Percentiles rank a stretch among this genome's conserved stretches.
Evolutionary conservation across 305 asterid genomes (phyloP).

Genomic region (Stenogyne calaminthoides): DNA sequence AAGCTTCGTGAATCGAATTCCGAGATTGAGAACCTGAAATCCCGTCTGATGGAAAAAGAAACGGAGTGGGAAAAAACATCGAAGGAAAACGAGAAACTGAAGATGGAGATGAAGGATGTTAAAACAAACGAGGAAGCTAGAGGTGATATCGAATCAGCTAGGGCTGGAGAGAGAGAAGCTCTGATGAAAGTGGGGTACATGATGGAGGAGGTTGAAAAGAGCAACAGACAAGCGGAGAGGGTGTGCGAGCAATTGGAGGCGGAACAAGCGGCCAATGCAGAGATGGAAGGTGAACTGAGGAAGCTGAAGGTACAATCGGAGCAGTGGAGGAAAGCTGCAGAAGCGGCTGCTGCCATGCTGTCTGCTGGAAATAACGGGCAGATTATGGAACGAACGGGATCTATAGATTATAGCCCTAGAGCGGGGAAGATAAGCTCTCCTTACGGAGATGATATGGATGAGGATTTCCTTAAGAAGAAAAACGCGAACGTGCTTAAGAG

Average conservation of each 20-base stretch:
- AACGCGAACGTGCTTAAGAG: slow-evolving; percentile 67
- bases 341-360: slow-evolving; percentile 71
- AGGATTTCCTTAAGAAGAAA: slow-evolving; percentile 63
- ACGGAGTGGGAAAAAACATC: slow-evolving; percentile 37
- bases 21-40: slow-evolving; percentile 44
- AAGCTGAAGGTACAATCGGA: slow-evolving; percentile 67
- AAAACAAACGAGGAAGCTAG: slow-evolving; percentile 27
- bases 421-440: slow-evolving; percentile 52
- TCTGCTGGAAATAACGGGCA: slow-evolving; percentile 63
- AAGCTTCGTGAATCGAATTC: slow-evolving; percentile 39
- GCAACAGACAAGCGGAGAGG: slow-evolving; percentile 42
- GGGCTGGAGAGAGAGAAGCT: slow-evolving; percentile 55
- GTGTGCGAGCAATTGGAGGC: slow-evolving; percentile 61
- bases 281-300: slow-evolving; percentile 65
- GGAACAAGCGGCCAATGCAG: slow-evolving; percentile 58
- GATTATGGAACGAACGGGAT: slow-evolving; percentile 57
- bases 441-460: slow-evolving; percentile 54
- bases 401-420: slow-evolving; percentile 56
- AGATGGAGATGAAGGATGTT: slow-evolving; percentile 30
- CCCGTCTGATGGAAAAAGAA: slow-evolving; percentile 50
- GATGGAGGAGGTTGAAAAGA: slow-evolving; percentile 55
- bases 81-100: slow-evolving; percentile 51
- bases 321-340: slow-evolving; percentile 88
- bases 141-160: slow-evolving; percentile 40
- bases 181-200: slow-evolving; percentile 43